Evolutionary conservation across 495 filamentous ascomycete genomes (phyloP).

Genomic region (Lasiosphaeriaceae sp.): DNA sequence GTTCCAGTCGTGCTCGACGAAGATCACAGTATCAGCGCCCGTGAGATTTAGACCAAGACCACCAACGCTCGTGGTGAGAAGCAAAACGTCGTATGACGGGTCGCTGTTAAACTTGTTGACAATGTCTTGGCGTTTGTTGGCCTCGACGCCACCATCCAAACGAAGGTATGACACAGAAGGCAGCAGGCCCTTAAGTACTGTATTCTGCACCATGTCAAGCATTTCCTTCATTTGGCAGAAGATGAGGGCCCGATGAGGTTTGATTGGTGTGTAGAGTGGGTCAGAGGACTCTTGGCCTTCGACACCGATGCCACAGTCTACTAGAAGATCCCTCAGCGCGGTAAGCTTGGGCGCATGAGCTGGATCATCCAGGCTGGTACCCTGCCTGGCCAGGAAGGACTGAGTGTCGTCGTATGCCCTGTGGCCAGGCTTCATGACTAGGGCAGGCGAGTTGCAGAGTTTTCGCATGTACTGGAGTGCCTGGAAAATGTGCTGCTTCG

Average conservation of each 20-base stretch:
- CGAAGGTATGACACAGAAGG: conserved; percentile 86
- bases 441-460: conserved; percentile 91
- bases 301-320: conserved; percentile 92
- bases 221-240: conserved; percentile 99
- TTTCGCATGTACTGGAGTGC: conserved; percentile 99
- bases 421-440: conserved; percentile 92
- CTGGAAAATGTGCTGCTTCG: conserved; percentile 98
- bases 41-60: conserved; percentile 93
- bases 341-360: conserved; percentile 88
- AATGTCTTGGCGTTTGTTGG: conserved; percentile 86
- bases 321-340: conserved; percentile 80
- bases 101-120: conserved; percentile 99
- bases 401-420: conserved; percentile 85
- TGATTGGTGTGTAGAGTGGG: conserved; percentile 66
- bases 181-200: conserved; percentile 79
- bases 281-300: conserved; percentile 63
- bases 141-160: conserved; percentile 86
- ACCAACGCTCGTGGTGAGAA: conserved; percentile 91
- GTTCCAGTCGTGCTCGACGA: conserved; percentile 99
- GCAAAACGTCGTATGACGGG: conserved; percentile 87
- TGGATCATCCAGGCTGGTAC: conserved; percentile 75
- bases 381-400: conserved; percentile 62
- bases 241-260: conserved; percentile 89
- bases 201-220: conserved; percentile 95
- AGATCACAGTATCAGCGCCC: conserved; percentile 96